phyloP scores from a whole-genome alignment of 768 basidiomycete species.

The Suillus bovinus region DNA sequence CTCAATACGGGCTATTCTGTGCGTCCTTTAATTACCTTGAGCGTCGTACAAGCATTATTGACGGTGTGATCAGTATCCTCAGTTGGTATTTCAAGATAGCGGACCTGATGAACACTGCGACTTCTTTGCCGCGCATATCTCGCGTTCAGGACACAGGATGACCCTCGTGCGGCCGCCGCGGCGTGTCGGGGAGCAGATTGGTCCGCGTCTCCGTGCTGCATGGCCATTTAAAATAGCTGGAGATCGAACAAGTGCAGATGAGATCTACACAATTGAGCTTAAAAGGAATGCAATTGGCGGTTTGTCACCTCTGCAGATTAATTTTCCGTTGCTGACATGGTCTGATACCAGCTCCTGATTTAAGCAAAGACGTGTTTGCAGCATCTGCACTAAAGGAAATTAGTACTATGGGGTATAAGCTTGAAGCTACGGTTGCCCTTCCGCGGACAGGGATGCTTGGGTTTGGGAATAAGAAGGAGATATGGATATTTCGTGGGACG shows the following conservation, averaged over 20 bases:
- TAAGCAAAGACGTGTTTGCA: constrained; percentile 56
- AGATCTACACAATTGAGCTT: constrained; percentile 56
- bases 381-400: constrained; percentile 66
- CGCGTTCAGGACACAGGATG: constrained; percentile 58
- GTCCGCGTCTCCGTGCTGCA: constrained; percentile 37
- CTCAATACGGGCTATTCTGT: constrained; percentile 59
- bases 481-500: constrained; percentile 63
- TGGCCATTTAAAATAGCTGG: constrained; percentile 44
- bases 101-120: constrained; percentile 47
- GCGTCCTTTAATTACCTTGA: constrained; percentile 18
- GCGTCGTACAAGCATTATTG: constrained; percentile 11
- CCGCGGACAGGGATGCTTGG: constrained; percentile 40
- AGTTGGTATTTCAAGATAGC: constrained; percentile 65
- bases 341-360: constrained; percentile 35
- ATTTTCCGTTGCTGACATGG: constrained; percentile 5
- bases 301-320: constrained; percentile 10
- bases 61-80: constrained; percentile 47
- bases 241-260: constrained; percentile 48
- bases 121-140: constrained; percentile 70
- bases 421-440: constrained; percentile 69
- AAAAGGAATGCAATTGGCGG: constrained; percentile 43
- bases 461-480: constrained; percentile 49
- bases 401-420: constrained; percentile 53
- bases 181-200: constrained; percentile 38
- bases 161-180: constrained; percentile 43